Evolutionary conservation across 2,329 filamentous ascomycete species (phyloP).

Genomic region (Aspergillus ochraceoroseus): DNA sequence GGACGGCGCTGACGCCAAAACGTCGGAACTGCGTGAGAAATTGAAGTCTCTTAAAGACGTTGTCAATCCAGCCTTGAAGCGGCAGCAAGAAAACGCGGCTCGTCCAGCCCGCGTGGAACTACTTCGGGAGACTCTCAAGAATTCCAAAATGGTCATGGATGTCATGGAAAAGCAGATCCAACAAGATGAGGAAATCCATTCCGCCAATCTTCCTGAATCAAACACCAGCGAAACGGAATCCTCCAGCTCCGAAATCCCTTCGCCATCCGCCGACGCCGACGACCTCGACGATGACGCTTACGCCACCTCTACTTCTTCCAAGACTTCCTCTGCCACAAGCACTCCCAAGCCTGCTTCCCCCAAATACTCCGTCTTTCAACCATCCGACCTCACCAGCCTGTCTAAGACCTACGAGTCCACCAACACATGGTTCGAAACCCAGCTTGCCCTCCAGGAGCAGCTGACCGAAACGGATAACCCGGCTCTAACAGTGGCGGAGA

Average conservation of each 20-base stretch:
- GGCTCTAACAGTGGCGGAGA: conserved; percentile 65
- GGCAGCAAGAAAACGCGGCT: conserved; percentile 65
- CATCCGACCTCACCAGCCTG: conserved; percentile 65
- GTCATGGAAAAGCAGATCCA: conserved; percentile 69
- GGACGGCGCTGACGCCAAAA: conserved; percentile 70
- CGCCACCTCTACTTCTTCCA: conserved; percentile 37
- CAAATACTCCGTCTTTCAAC: conserved; percentile 63
- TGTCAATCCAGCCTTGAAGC: conserved; percentile 68
- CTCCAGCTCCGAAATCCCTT: conserved; percentile 43
- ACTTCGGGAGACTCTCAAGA: conserved; percentile 66
- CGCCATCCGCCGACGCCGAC: conserved; percentile 48
- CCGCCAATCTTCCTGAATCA: conserved; percentile 50
- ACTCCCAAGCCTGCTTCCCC: conserved; percentile 44
- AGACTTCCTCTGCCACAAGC: conserved; percentile 33
- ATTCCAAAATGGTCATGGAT: conserved; percentile 64
- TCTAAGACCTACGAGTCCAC: conserved; percentile 59
- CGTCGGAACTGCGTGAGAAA: conserved; percentile 68
- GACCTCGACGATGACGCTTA: conserved; percentile 69
- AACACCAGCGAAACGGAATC: conserved; percentile 24
- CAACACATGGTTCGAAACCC: conserved; percentile 68
- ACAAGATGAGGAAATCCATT: conserved; percentile 59
- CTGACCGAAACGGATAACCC: conserved; percentile 68
- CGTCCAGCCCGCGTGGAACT: conserved; percentile 65
- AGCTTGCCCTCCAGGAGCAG: conserved; percentile 64
- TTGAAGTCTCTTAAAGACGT: conserved; percentile 73